A percentile compares a stretch with the other conserved stretches of the same genome.
Evolutionary conservation across 1,284 basidiomycete genomes (phyloP).

Genomic region (Ceratobasidium sp.): DNA sequence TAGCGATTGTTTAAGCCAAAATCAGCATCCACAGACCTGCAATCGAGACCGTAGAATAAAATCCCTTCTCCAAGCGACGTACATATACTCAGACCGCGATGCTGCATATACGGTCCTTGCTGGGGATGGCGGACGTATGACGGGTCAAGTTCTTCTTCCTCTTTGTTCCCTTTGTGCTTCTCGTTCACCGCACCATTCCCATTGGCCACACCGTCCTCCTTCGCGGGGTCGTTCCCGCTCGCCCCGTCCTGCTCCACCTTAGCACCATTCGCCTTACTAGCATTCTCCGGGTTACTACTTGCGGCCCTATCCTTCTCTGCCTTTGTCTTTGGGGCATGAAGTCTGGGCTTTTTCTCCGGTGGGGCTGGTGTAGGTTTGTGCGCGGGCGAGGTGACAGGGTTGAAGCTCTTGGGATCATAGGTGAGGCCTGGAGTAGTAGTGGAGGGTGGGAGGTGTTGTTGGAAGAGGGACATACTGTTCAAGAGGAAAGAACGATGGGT

Average conservation of each 20-base stretch:
- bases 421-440: conserved; percentile 34
- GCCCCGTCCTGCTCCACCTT: neutral
- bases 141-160: conserved; percentile 48
- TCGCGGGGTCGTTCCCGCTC: conserved; percentile 9
- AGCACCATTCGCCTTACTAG: conserved; percentile 13
- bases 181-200: neutral
- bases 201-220: neutral
- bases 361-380: conserved; percentile 2
- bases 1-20: no score
- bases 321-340: neutral
- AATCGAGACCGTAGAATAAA: conserved; percentile 56
- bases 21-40: conserved; percentile 47
- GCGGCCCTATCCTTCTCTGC: neutral
- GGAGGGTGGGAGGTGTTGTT: conserved; percentile 53
- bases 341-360: neutral
- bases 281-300: neutral
- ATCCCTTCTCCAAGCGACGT: conserved; percentile 51
- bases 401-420: conserved; percentile 31
- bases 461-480: conserved; percentile 54
- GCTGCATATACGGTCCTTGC: conserved; percentile 51
- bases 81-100: conserved; percentile 51
- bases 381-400: neutral
- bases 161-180: neutral
- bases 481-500: neutral
- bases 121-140: conserved; percentile 50